A percentile compares a stretch with the other conserved stretches of the same genome.
Conservation (phyloP, 139 green algal species). For the Spirogloea muscicola region DNA sequence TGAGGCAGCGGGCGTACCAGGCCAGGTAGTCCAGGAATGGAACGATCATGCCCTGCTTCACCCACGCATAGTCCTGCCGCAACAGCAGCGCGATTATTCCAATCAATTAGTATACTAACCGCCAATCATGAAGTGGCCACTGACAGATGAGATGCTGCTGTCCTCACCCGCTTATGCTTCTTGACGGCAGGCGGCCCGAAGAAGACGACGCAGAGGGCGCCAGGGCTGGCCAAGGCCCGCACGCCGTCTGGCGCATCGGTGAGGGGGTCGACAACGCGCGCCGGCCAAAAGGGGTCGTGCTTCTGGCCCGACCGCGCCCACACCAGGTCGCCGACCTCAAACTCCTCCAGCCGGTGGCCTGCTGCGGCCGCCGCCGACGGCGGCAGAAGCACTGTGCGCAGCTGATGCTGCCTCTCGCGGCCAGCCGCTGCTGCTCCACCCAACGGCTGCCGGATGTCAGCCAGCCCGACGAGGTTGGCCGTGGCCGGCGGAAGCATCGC, state of each 20-base stretch:
- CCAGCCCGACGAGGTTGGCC: no score
- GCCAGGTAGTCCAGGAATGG: slow-evolving; percentile 29
- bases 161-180: slow-evolving; percentile 14
- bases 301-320: slow-evolving; percentile 43
- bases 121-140: no score
- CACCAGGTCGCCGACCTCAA: slow-evolving; percentile 35
- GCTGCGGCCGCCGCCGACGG: no score
- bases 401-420: no score
- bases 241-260: slow-evolving; percentile 24
- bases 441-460: no score
- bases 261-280: slow-evolving; percentile 28
- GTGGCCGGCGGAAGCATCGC: no score
- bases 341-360: no score
- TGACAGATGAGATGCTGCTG: neutral
- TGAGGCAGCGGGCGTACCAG: slow-evolving; percentile 16
- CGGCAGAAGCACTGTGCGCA: no score
- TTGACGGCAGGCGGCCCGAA: slow-evolving; percentile 19
- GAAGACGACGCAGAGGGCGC: slow-evolving; percentile 38
- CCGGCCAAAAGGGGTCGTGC: slow-evolving; percentile 36
- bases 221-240: neutral
- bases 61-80: slow-evolving; percentile 41
- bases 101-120: neutral
- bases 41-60: slow-evolving; percentile 32
- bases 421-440: no score
- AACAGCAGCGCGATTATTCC: neutral